Base-by-base conservation (phyloP, 108 stramenopile genomes). In the Phaeodactylum tricornutum region DNA sequence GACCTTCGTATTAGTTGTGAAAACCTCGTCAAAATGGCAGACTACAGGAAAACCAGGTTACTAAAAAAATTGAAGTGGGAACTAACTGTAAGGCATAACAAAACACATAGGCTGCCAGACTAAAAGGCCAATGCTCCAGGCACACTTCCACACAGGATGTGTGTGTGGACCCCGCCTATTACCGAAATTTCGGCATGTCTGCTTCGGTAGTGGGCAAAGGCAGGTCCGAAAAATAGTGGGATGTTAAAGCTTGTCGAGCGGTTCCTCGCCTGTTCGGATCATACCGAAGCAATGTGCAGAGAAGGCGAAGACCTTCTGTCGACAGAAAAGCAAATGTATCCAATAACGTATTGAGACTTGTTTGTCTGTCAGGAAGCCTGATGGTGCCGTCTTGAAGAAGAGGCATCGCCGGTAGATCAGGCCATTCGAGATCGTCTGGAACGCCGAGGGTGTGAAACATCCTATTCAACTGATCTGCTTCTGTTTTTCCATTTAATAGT, bases 381-480 rank as follows among this genome's bases (percentile, higher is more conserved):
- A 17, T 14, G 19, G 33, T 28, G n/a, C n/a, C n/a, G n/a, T n/a
- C n/a, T n/a, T n/a, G n/a, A n/a, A 39, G 20, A 24, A 0, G 31
- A 31, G 12, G 4, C 17, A 22, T 43, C 0, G 28, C 50, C 67
- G 32, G n/a, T n/a, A n/a, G n/a, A n/a, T n/a, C n/a, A 40, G 52
- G 54, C 59, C 58, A 60, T 8, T 56, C 46, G n/a, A n/a, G n/a
- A n/a, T n/a, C n/a, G 4, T 19, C 1, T 2, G 75, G 85, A 17
- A 55, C 47, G 23, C 86, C 86, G 16, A 87, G 48, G 32, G 68
- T 57, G 24, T 63, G 57, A 26, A 84, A 55, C 45, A 94, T 90
- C 53, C 72, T 86, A 21, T 67, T 44, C 16, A 93, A 21, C 48
- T 94, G 92, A 28, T 88, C 85, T 34, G 82, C 24, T 58, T 93